Percentiles rank a stretch among this genome's conserved stretches.
Conservation (phyloP, 83 land plant genomes). For the Isoetes engelmannii region DNA sequence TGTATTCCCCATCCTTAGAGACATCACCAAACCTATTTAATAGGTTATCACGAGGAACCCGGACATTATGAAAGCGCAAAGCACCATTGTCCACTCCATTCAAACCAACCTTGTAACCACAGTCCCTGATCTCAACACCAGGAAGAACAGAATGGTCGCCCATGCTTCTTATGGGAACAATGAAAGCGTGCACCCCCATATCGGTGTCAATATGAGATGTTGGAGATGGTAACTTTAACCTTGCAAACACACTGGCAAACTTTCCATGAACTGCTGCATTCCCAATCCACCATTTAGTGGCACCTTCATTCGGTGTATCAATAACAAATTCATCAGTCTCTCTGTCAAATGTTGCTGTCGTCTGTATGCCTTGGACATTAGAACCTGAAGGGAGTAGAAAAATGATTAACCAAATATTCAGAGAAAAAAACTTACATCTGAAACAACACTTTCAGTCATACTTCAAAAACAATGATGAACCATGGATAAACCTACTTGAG, state of each 20-base stretch:
- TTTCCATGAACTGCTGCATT: conserved; percentile 98
- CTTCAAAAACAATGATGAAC: too few species aligned
- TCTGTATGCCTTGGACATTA: conserved; percentile 93
- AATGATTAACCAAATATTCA: too few species aligned
- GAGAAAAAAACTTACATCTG: too few species aligned
- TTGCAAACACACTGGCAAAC: conserved; percentile 93
- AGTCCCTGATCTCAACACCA: conserved; percentile 88
- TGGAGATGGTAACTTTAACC: conserved; percentile 61
- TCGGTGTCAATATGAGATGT: conserved; percentile 43
- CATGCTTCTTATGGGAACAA: conserved; percentile 82
- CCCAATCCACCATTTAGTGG: conserved; percentile 99
- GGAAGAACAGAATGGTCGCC: conserved; percentile 67
- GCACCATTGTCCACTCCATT: conserved; percentile 99
- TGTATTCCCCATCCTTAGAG: conserved; percentile 79
- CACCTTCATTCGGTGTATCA: conserved; percentile 94
- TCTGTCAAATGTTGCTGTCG: conserved; percentile 74
- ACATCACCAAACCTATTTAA: conserved; percentile 97
- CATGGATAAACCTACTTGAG: not conserved
- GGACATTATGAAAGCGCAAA: conserved; percentile 59
- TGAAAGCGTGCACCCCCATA: conserved; percentile 97
- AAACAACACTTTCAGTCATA: too few species aligned
- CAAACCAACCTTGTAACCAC: conserved; percentile 89
- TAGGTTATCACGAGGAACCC: conserved; percentile 87
- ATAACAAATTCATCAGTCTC: conserved; percentile 75
- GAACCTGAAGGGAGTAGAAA: conserved; percentile 70